Evolutionary conservation across 192 early-diverging fungal species (phyloP).

Genomic region (Geranomyces variabilis): DNA sequence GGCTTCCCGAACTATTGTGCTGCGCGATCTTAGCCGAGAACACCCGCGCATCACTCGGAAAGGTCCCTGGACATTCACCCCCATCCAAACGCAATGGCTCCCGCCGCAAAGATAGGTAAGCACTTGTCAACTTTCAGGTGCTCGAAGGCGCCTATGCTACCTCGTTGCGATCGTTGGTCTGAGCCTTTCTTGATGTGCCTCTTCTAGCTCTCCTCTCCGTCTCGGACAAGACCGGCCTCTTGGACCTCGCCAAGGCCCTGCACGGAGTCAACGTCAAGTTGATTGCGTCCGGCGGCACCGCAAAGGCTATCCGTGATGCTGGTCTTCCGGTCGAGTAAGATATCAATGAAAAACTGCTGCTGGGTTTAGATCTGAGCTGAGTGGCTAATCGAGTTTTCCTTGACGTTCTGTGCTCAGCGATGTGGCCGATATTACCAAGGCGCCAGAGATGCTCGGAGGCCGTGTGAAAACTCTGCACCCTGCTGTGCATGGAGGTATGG

Average conservation of each 20-base stretch:
- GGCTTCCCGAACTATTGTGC: too few relatives aligned
- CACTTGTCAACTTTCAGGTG: too few relatives aligned
- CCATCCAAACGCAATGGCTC: too few relatives aligned
- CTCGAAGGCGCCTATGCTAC: too few relatives aligned
- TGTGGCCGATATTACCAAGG: constrained; percentile 96
- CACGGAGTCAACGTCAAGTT: constrained; percentile 75
- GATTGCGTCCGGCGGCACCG: constrained; percentile 94
- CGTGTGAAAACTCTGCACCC: constrained; percentile 99
- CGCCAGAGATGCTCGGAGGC: constrained; percentile 98
- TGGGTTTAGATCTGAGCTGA: background rate
- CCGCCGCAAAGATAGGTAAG: too few relatives aligned
- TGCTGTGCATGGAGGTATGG: constrained; percentile 86
- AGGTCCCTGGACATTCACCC: too few relatives aligned
- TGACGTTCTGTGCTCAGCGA: constrained; percentile 75
- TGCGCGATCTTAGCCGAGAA: too few relatives aligned
- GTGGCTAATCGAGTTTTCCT: background rate
- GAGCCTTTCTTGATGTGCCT: too few relatives aligned
- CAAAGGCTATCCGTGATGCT: constrained; percentile 85
- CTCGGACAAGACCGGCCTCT: constrained; percentile 94
- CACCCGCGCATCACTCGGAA: too few relatives aligned
- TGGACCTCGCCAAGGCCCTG: constrained; percentile 86
- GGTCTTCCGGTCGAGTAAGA: constrained; percentile 83
- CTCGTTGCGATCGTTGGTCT: too few relatives aligned
- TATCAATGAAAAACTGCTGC: background rate
- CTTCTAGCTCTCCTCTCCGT: constrained; percentile 75